Evolutionary conservation across 116 monocot genomes (phyloP).

Genomic region (Papilionanthe hybrid): DNA sequence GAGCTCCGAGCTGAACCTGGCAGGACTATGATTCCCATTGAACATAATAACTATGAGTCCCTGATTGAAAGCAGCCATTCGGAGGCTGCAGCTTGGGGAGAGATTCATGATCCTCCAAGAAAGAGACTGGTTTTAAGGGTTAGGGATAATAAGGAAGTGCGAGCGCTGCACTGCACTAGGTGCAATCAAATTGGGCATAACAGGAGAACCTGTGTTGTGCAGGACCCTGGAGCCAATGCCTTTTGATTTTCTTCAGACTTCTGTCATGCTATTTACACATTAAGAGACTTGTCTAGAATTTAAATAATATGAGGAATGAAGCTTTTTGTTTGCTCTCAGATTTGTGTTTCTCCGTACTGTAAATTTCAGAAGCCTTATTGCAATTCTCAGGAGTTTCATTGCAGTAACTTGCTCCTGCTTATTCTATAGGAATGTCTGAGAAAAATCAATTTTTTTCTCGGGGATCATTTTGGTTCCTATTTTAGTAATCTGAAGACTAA

Average conservation of each 20-base stretch:
- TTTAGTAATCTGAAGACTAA: too few species aligned
- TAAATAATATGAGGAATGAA: too few species aligned
- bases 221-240: background rate
- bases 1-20: conserved; percentile 29
- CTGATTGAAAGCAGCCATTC: conserved; percentile 5
- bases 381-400: too few species aligned
- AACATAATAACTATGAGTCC: conserved; percentile 7
- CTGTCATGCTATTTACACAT: too few species aligned
- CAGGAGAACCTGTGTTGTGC: conserved; percentile 31
- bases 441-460: too few species aligned
- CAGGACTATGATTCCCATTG: conserved; percentile 6
- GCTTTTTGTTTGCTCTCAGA: too few species aligned
- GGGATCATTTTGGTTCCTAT: too few species aligned
- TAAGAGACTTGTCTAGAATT: too few species aligned
- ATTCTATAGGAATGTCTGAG: too few species aligned
- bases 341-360: too few species aligned
- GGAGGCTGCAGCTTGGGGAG: conserved; percentile 29
- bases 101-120: conserved; percentile 41
- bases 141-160: conserved; percentile 21
- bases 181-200: conserved; percentile 58
- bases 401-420: too few species aligned
- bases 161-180: conserved; percentile 40
- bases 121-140: conserved; percentile 26
- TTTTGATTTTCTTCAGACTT: background rate
- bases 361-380: too few species aligned